Evolutionary conservation across 2,329 filamentous ascomycete genomes (phyloP).

Genomic region (Aspergillus vadensis): DNA sequence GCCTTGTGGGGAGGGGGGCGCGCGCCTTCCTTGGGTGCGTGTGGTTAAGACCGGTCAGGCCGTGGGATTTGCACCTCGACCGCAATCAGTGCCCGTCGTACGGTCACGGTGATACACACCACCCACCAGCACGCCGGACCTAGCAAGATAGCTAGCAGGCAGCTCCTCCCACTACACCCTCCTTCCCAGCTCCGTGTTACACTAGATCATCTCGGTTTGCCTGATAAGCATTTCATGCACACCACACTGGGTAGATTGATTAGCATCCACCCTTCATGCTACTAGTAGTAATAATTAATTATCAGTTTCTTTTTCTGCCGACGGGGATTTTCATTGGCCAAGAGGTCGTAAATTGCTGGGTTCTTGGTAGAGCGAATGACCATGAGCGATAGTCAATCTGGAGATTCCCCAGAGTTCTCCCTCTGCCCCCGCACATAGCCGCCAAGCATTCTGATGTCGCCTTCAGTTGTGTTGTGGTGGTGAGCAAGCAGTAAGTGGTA

Average conservation of each 20-base stretch:
- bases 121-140: background rate
- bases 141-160: background rate
- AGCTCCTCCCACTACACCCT: background rate
- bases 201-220: slow-evolving; percentile 6
- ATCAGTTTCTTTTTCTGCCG: too few species aligned
- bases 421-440: slow-evolving; percentile 16
- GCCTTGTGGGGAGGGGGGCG: slow-evolving; percentile 21
- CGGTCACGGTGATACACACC: background rate
- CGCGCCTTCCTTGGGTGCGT: slow-evolving; percentile 16
- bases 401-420: slow-evolving; percentile 18
- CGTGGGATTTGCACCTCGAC: slow-evolving; percentile 14
- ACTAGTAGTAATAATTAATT: too few species aligned
- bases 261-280: background rate
- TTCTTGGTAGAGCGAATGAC: background rate
- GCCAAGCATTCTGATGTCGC: slow-evolving; percentile 12
- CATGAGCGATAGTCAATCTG: background rate
- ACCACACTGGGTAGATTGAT: slow-evolving; percentile 5
- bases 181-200: background rate
- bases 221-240: slow-evolving; percentile 14
- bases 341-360: background rate
- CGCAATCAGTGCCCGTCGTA: slow-evolving; percentile 4
- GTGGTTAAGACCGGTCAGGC: background rate
- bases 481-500: background rate
- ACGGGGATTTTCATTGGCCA: background rate
- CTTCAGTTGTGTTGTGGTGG: background rate